phyloP scores from a whole-genome alignment of 106 monocot genomes.

The Acorus calamus region DNA sequence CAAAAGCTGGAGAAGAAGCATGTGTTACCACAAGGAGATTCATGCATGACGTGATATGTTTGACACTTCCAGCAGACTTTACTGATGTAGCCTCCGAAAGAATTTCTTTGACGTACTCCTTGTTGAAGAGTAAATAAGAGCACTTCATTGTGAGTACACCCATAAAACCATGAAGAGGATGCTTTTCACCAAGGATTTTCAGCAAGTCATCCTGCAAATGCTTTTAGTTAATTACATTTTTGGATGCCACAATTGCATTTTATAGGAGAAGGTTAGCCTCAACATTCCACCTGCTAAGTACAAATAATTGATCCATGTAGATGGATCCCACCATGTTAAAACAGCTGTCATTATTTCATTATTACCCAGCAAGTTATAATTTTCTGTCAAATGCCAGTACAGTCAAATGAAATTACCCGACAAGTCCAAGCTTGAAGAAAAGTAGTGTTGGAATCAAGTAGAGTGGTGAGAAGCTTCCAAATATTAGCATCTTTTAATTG shows the following conservation, averaged over 20 bases:
- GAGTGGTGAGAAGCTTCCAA: slow-evolving; percentile 60
- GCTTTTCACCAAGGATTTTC: slow-evolving; percentile 77
- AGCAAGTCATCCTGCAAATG: slow-evolving; percentile 80
- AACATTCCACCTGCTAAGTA: no score
- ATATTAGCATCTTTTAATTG: slow-evolving; percentile 79
- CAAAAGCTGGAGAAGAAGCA: background rate
- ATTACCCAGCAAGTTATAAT: no score
- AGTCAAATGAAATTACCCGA: slow-evolving; percentile 36
- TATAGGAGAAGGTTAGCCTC: no score
- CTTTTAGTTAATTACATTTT: no score
- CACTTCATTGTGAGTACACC: slow-evolving; percentile 69
- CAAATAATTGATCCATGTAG: no score
- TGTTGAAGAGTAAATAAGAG: slow-evolving; percentile 84
- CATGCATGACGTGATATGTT: slow-evolving; percentile 62
- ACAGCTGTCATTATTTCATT: no score
- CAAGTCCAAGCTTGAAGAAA: slow-evolving; percentile 55
- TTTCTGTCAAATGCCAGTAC: no score
- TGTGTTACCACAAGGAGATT: slow-evolving; percentile 68
- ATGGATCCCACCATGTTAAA: no score
- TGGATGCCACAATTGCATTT: no score
- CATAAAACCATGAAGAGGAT: slow-evolving; percentile 84
- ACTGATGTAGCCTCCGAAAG: slow-evolving; percentile 40
- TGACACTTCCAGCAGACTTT: slow-evolving; percentile 34
- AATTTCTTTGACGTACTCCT: slow-evolving; percentile 70
- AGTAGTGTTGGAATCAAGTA: slow-evolving; percentile 59